Percentiles rank a stretch among this genome's conserved stretches.
These are phyloP conservation scores for Russula abietina DNA, from an alignment of 768 basidiomycete genomes.

Conservation along the genomic window DNA sequence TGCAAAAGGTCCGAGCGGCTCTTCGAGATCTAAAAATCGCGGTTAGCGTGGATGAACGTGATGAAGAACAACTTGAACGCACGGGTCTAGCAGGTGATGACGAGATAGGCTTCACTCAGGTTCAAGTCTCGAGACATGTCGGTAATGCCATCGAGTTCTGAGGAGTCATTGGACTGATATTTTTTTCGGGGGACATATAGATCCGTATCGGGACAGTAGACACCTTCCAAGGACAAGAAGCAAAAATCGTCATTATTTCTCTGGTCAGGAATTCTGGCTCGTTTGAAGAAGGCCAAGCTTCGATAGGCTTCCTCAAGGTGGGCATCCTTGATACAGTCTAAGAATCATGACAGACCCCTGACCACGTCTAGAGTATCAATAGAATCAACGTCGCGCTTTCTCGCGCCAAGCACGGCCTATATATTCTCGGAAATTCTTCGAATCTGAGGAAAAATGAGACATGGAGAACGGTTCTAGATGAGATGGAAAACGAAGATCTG, in stretches of 20 bases:
- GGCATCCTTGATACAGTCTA: neutral
- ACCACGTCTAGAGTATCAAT: conserved; percentile 30
- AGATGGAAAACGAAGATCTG: conserved; percentile 43
- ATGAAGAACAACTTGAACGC: conserved; percentile 53
- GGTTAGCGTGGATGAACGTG: conserved; percentile 63
- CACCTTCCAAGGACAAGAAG: conserved; percentile 74
- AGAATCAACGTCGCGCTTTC: conserved; percentile 57
- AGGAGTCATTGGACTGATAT: neutral
- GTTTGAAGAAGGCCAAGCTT: conserved; percentile 31
- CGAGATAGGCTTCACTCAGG: conserved; percentile 37
- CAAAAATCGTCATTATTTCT: conserved; percentile 65
- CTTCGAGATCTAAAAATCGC: conserved; percentile 42
- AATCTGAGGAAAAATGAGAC: conserved; percentile 48
- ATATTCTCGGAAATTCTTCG: conserved; percentile 61
- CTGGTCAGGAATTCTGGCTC: conserved; percentile 66
- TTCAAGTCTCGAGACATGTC: conserved; percentile 50
- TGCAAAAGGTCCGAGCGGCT: conserved; percentile 41
- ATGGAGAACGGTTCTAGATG: conserved; percentile 55
- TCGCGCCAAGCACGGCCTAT: conserved; percentile 67
- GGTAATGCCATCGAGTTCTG: conserved; percentile 18
- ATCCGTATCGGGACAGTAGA: conserved; percentile 69
- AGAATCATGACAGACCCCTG: conserved; percentile 26
- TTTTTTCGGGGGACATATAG: conserved; percentile 31
- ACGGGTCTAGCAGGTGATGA: conserved; percentile 41
- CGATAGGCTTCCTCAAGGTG: conserved; percentile 73